Evolutionary conservation across 148 eudicot genomes (phyloP).

Genomic region (Spergularia marina): DNA sequence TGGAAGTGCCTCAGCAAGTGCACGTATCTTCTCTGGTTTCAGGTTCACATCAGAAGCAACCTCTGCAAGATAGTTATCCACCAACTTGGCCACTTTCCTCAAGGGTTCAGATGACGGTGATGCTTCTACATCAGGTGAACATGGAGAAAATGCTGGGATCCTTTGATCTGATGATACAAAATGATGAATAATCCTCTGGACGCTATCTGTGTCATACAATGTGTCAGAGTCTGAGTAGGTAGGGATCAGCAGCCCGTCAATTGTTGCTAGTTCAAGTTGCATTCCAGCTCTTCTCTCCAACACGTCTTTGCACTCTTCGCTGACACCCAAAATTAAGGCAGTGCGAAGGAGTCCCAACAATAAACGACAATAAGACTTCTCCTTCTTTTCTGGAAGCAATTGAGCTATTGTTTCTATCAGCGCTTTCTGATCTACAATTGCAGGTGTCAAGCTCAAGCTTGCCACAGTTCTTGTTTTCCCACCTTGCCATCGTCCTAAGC

Average conservation of each 20-base stretch:
- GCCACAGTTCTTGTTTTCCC: conserved; percentile 54
- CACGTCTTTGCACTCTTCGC: conserved; percentile 55
- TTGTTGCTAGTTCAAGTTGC: conserved; percentile 75
- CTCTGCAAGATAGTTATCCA: conserved; percentile 83
- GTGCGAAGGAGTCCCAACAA: conserved; percentile 79
- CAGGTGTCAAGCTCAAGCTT: conserved; percentile 83
- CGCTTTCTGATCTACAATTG: conserved; percentile 55
- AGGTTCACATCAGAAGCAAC: conserved; percentile 93
- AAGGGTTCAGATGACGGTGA: conserved; percentile 55
- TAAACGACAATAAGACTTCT: conserved; percentile 78
- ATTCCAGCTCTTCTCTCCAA: conserved; percentile 77
- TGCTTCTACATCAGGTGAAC: conserved; percentile 45
- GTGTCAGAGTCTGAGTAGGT: conserved; percentile 76
- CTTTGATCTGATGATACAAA: conserved; percentile 48
- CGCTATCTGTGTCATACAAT: conserved; percentile 73
- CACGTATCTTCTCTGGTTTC: conserved; percentile 67
- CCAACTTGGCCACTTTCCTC: conserved; percentile 70
- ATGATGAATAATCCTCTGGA: conserved; percentile 68
- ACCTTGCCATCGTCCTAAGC: conserved; percentile 77
- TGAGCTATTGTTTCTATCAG: conserved; percentile 65
- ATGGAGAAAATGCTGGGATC: conserved; percentile 47
- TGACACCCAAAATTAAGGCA: conserved; percentile 70
- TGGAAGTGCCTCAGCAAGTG: conserved; percentile 78
- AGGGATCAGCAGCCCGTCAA: conserved; percentile 83
- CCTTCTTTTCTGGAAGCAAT: conserved; percentile 74